Percentiles rank a stretch among this genome's conserved stretches.
Conservation (phyloP, 768 basidiomycete genomes). For the Termitomyces titanicus region DNA sequence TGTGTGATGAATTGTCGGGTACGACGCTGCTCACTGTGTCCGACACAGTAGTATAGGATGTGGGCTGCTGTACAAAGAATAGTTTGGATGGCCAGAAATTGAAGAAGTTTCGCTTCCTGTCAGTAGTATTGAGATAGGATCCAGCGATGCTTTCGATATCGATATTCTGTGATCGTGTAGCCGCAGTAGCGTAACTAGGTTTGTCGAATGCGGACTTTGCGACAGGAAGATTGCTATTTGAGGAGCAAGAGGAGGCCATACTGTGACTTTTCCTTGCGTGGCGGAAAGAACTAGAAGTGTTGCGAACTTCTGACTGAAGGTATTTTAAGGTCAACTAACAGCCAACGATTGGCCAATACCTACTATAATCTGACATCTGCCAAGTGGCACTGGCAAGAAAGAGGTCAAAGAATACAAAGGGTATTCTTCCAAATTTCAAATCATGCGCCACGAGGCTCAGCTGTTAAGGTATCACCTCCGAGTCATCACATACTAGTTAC, state of each 20-base stretch:
- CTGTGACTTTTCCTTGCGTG: not conserved
- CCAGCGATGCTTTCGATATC: not conserved
- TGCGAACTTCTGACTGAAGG: not conserved
- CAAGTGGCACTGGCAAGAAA: not conserved
- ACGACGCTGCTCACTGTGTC: no score
- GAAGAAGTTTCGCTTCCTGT: not conserved
- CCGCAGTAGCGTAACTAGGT: not conserved
- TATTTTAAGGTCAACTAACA: not conserved
- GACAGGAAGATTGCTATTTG: not conserved
- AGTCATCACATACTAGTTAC: no score
- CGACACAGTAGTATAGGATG: not conserved
- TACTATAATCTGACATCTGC: not conserved
- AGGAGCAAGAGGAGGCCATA: not conserved
- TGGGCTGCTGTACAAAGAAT: not conserved
- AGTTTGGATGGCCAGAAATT: not conserved
- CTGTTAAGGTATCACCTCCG: no score
- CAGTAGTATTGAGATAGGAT: not conserved
- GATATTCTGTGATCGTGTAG: not conserved
- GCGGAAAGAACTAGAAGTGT: not conserved
- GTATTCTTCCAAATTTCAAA: no score
- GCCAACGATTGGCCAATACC: not conserved
- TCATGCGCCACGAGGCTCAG: no score
- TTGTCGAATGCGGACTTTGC: not conserved
- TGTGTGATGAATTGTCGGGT: not conserved
- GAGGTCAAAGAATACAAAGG: no score